Evolutionary conservation across 2,329 filamentous ascomycete species (phyloP).

Genomic region (Metarhizium humberi): DNA sequence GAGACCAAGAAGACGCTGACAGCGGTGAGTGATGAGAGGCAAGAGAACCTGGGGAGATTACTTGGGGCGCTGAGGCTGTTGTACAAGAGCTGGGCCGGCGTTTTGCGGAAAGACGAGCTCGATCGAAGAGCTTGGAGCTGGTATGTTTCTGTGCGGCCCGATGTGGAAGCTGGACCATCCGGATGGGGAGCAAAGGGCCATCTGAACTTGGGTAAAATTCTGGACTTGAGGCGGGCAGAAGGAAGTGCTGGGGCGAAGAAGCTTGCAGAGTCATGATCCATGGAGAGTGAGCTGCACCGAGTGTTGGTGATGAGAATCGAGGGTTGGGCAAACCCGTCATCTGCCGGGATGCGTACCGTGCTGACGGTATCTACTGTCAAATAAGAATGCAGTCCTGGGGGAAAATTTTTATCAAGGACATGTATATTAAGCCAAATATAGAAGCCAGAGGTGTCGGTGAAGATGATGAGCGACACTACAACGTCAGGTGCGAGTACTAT

Average conservation of each 20-base stretch:
- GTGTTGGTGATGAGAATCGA: not conserved
- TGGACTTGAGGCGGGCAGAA: constrained; percentile 40
- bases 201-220: constrained; percentile 56
- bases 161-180: constrained; percentile 61
- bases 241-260: not conserved
- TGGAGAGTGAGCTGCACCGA: not conserved
- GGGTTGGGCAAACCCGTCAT: too few species aligned
- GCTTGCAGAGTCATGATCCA: not conserved
- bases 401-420: not conserved
- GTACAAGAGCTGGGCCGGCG: constrained; percentile 64
- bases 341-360: too few species aligned
- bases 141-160: constrained; percentile 70
- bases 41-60: constrained; percentile 59
- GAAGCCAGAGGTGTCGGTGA: not conserved
- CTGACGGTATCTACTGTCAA: not conserved
- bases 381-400: not conserved
- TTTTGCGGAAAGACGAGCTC: constrained; percentile 54
- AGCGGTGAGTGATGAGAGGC: constrained; percentile 49
- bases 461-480: too few species aligned
- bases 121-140: constrained; percentile 72
- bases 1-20: constrained; percentile 40
- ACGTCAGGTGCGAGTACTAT: too few species aligned
- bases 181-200: constrained; percentile 79
- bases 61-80: constrained; percentile 63
- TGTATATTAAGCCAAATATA: not conserved